These are phyloP conservation scores for Fagopyrum homotropicum DNA, from an alignment of 148 eudicot genomes.

Conservation along the genomic window DNA sequence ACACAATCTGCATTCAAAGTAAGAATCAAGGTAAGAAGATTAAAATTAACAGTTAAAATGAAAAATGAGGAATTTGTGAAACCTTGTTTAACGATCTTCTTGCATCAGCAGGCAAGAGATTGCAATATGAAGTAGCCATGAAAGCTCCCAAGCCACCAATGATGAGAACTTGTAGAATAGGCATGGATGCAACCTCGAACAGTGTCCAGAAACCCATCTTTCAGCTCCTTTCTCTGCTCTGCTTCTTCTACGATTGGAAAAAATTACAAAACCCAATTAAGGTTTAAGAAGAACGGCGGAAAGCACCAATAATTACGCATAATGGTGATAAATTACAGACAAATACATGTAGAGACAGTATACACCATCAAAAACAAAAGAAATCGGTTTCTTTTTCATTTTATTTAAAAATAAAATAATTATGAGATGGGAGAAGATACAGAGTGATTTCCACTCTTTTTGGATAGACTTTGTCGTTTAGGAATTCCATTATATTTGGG, in stretches of 20 bases:
- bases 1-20: slow-evolving; percentile 54
- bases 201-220: slow-evolving; percentile 13
- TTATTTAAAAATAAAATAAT: too few species aligned
- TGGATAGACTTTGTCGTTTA: too few species aligned
- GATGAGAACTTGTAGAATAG: slow-evolving; percentile 12
- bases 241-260: background rate
- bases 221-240: too few species aligned
- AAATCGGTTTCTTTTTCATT: too few species aligned
- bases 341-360: too few species aligned
- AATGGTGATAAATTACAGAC: too few species aligned
- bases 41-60: background rate
- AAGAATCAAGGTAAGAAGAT: background rate
- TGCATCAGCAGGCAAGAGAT: slow-evolving; percentile 24
- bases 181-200: slow-evolving; percentile 27
- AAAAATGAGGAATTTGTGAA: background rate
- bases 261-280: background rate
- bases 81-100: slow-evolving; percentile 35
- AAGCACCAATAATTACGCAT: too few species aligned
- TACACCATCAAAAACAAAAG: too few species aligned
- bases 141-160: slow-evolving; percentile 30
- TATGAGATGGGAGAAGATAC: too few species aligned
- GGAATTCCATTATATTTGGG: too few species aligned
- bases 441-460: too few species aligned
- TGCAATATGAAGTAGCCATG: slow-evolving; percentile 30
- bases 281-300: too few species aligned